Evolutionary conservation across 345 rosid species (phyloP).

Genomic region (Hibiscus syriacus): DNA sequence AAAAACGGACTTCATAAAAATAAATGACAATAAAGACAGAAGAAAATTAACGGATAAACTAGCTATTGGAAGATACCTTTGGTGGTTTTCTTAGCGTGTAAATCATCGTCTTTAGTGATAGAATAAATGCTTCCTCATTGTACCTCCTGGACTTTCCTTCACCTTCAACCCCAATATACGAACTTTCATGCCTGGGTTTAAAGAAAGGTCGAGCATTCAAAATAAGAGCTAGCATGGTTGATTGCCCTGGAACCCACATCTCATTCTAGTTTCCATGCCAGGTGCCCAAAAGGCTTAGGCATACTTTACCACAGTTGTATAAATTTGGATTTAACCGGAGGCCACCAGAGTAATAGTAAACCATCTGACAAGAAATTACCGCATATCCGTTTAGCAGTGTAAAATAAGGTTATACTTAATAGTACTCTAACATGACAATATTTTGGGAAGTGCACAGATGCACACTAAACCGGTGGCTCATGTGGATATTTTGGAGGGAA

Average conservation of each 20-base stretch:
- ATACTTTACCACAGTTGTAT: too few species aligned
- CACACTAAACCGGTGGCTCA: constrained; percentile 33
- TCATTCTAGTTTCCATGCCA: constrained; percentile 42
- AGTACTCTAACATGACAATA: background rate
- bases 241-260: too few species aligned
- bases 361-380: constrained; percentile 17
- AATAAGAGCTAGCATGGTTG: too few species aligned
- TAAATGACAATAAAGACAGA: background rate
- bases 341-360: too few species aligned
- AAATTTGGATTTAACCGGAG: too few species aligned
- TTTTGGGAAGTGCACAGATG: background rate
- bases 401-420: background rate
- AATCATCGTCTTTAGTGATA: too few species aligned
- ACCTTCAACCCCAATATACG: constrained; percentile 26
- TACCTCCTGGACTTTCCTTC: constrained; percentile 25
- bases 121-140: constrained; percentile 33
- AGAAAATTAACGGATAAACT: constrained; percentile 48
- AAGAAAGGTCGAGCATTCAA: constrained; percentile 44
- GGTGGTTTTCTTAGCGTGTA: too few species aligned
- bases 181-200: constrained; percentile 44
- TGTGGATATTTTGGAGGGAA: constrained; percentile 46
- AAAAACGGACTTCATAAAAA: too few species aligned
- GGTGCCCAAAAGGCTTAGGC: constrained; percentile 61
- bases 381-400: background rate
- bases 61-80: too few species aligned